Evolutionary conservation across 257 asterid genomes (phyloP).

Genomic region (Ballota nigra): DNA sequence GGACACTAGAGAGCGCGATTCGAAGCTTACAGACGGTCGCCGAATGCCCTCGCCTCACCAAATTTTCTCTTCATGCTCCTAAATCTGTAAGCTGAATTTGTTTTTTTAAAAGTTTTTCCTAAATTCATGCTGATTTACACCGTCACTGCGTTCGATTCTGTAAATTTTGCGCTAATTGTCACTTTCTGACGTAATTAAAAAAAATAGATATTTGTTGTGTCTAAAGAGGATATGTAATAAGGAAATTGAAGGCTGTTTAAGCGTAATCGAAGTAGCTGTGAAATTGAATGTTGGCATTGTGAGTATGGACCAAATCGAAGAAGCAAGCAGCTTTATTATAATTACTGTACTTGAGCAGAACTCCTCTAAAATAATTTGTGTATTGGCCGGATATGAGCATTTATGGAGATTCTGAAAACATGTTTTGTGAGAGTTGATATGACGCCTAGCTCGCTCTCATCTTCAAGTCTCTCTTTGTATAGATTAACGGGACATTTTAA

Average conservation of each 20-base stretch:
- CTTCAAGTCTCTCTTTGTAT: not conserved
- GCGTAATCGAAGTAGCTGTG: not conserved
- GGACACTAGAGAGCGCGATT: slow-evolving; percentile 25
- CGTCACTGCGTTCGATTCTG: not conserved
- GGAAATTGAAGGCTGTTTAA: not conserved
- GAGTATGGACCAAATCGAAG: not conserved
- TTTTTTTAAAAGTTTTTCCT: not conserved
- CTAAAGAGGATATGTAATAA: not conserved
- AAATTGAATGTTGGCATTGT: too few species aligned
- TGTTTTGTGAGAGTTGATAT: not conserved
- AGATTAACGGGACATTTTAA: too few species aligned
- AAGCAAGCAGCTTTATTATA: not conserved
- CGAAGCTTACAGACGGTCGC: slow-evolving; percentile 44
- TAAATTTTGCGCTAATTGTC: not conserved
- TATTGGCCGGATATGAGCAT: not conserved
- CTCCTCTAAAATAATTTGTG: not conserved
- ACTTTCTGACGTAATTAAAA: not conserved
- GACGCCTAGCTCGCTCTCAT: not conserved
- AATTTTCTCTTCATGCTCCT: slow-evolving; percentile 56
- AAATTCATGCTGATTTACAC: not conserved
- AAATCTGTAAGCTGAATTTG: slow-evolving; percentile 40
- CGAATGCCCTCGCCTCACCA: slow-evolving; percentile 53
- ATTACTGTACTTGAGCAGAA: not conserved
- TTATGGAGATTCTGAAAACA: not conserved
- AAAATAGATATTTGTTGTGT: not conserved